phyloP scores from a whole-genome alignment of 2,329 filamentous ascomycete genomes.

The Aspergillus chevalieri region DNA sequence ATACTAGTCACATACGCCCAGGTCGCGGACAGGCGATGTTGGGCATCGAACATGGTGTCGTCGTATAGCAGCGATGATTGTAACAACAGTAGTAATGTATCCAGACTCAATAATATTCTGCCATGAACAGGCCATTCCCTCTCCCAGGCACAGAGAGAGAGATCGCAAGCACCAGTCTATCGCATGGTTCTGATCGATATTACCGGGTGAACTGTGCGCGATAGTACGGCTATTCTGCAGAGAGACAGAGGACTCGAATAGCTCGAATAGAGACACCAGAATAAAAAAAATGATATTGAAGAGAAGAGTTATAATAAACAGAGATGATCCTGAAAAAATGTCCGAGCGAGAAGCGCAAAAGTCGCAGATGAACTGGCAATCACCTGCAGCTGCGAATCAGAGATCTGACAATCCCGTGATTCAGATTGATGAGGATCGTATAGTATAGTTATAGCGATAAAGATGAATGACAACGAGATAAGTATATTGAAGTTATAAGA shows the following conservation, averaged over 20 bases:
- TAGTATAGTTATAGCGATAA: background rate
- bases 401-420: background rate
- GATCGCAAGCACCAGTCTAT: constrained; percentile 25
- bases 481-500: constrained; percentile 2
- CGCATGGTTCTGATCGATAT: constrained; percentile 30
- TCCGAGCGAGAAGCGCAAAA: background rate
- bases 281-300: constrained; percentile 10
- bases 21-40: constrained; percentile 30
- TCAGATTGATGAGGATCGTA: background rate
- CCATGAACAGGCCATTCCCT: constrained; percentile 29
- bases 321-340: background rate
- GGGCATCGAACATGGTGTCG: constrained; percentile 39
- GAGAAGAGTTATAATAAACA: constrained; percentile 1
- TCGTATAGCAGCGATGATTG: constrained; percentile 8
- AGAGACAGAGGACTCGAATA: constrained; percentile 5
- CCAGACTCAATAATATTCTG: constrained; percentile 17
- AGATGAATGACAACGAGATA: constrained; percentile 1
- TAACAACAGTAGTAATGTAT: background rate
- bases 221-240: constrained; percentile 1
- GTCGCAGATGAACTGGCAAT: background rate
- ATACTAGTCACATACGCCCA: constrained; percentile 32
- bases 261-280: constrained; percentile 1
- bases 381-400: background rate
- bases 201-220: background rate
- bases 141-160: constrained; percentile 15